Base-by-base conservation (phyloP, 2,329 filamentous ascomycete genomes). In the Pseudogymnoascus sp. region DNA sequence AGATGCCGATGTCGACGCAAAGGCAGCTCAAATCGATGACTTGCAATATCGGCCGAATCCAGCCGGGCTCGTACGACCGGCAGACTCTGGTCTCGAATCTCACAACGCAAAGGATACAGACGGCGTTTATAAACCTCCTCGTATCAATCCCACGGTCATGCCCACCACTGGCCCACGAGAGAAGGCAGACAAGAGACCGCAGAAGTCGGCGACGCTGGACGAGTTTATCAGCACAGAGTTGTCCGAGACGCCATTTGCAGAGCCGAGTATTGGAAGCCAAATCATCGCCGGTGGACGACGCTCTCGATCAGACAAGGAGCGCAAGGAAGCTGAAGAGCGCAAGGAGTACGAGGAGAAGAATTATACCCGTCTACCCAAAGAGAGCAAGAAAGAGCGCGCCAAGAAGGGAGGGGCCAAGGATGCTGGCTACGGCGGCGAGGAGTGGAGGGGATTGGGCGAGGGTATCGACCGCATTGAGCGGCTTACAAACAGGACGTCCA, bases 191-290 rank as follows among this genome's bases (percentile, higher is more conserved):
- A 82, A 83, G 39, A 79, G 82, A 39, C 82, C 83, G 2, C 79
- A 82, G 63, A 89, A 89, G 70, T 96, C 92, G 0, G 84, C 85
- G 52, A 90, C 91, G 0, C 84, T 99, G 70, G 92, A 97, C 70
- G 92, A 97, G 69, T 99, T 95, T 68, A 84, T 99, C 64, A 84
- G 82, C 57, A 85, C 88, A 15, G 94, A 99, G 73, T 79, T 97
- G 61, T 92, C 90, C 0, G 74, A 81, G 5, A 90, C 90, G 2
- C 94, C 94, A 0, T 74, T 90, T 61, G 89, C 91, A 1, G 83
- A 95, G 71, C 91, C 92, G 59, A 95, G 88, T 66, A 95, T 99
- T 67, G 95, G 94, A 62, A 94, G 89, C 60, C 96, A 89, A 15
- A 95, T 96, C 66, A 79, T 86, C 3, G 79, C 84, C 56, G 86